phyloP scores from a whole-genome alignment of 495 filamentous ascomycete species.

The Glonium stellatum region DNA sequence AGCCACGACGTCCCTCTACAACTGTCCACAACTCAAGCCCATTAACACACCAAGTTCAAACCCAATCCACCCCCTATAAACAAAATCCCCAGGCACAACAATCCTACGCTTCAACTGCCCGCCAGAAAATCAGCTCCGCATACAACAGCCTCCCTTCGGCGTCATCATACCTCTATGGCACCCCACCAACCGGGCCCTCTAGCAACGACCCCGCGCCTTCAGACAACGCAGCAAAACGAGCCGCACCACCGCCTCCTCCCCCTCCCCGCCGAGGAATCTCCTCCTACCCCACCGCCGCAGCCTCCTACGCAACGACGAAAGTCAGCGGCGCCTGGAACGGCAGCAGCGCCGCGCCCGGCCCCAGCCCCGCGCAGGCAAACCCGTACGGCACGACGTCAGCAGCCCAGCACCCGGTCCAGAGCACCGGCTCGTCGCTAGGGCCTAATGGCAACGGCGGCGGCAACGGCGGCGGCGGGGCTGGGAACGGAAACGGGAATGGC shows the following conservation, averaged over 20 bases:
- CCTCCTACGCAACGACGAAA: constrained; percentile 38
- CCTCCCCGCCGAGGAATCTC: constrained; percentile 30
- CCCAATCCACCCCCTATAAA: constrained; percentile 5
- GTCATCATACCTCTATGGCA: constrained; percentile 21
- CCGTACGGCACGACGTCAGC: constrained; percentile 14
- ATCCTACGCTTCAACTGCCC: constrained; percentile 28
- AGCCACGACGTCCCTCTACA: constrained; percentile 27
- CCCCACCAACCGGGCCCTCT: constrained; percentile 13
- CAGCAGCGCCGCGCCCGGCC: constrained; percentile 26
- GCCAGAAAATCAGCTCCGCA: constrained; percentile 39
- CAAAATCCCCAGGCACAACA: constrained; percentile 5
- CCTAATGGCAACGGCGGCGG: constrained; percentile 8
- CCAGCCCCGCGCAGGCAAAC: constrained; percentile 1
- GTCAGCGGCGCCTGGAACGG: constrained; percentile 23
- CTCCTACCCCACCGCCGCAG: constrained; percentile 41
- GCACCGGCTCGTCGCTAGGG: constrained; percentile 14
- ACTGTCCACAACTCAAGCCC: constrained; percentile 12
- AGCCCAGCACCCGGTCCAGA: constrained; percentile 6
- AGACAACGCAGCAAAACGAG: constrained; percentile 3
- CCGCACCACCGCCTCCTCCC: constrained; percentile 38
- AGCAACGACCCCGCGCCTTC: not conserved
- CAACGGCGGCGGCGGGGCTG: constrained; percentile 9
- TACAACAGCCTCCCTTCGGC: constrained; percentile 46
- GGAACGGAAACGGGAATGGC: constrained; percentile 10
- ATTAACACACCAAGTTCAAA: constrained; percentile 8